phyloP scores from a whole-genome alignment of 192 early-diverging fungal species.

The Podila minutissima region DNA sequence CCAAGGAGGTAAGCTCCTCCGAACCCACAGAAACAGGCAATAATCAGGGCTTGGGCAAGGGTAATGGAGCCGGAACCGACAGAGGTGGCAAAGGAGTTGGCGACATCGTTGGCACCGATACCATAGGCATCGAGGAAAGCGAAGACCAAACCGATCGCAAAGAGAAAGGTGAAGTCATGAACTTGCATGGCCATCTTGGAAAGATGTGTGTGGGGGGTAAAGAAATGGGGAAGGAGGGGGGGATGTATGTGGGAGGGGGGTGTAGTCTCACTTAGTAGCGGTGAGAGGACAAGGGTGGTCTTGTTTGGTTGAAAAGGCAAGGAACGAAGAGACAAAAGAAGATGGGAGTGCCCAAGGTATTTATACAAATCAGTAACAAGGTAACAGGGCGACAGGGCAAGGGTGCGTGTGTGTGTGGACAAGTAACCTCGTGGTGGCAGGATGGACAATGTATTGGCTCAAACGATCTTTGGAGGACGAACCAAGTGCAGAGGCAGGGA shows the following conservation, averaged over 20 bases:
- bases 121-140: conserved; percentile 79
- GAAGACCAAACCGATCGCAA: conserved; percentile 66
- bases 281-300: neutral
- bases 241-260: neutral
- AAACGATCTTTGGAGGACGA: too few relatives aligned
- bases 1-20: conserved; percentile 80
- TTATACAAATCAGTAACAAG: neutral
- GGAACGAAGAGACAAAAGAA: neutral
- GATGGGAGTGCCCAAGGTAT: neutral
- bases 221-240: neutral
- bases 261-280: neutral
- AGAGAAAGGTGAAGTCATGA: conserved; percentile 67
- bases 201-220: neutral
- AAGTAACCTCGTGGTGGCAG: conserved; percentile 1
- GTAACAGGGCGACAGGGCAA: neutral
- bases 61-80: conserved; percentile 85
- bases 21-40: conserved; percentile 88
- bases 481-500: neutral
- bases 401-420: neutral
- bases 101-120: conserved; percentile 91
- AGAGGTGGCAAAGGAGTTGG: conserved; percentile 89
- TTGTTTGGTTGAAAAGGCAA: neutral
- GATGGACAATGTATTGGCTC: neutral
- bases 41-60: conserved; percentile 74
- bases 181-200: conserved; percentile 55